Evolutionary conservation across 192 early-diverging fungal species (phyloP).

Genomic region (Dispira parvispora): DNA sequence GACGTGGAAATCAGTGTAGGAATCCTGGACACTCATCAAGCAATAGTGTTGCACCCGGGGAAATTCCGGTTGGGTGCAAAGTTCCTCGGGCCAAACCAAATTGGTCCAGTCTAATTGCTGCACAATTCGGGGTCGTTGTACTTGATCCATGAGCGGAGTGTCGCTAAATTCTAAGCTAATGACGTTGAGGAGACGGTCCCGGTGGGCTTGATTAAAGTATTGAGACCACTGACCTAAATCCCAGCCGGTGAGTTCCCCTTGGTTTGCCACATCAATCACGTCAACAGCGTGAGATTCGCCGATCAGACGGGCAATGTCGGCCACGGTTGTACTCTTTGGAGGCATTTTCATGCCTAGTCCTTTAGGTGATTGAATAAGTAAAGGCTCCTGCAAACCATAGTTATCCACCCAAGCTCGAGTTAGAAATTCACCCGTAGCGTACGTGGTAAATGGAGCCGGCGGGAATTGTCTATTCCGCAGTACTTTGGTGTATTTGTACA

Average conservation of each 20-base stretch:
- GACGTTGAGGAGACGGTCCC: constrained; percentile 55
- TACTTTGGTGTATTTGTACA: constrained; percentile 53
- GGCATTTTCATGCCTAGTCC: constrained; percentile 68
- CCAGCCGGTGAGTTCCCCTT: constrained; percentile 48
- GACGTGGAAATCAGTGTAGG: constrained; percentile 69
- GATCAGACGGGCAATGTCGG: constrained; percentile 20
- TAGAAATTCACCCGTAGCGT: constrained; percentile 30
- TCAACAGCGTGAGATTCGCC: neutral
- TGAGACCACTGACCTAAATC: constrained; percentile 52
- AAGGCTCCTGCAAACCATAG: constrained; percentile 41
- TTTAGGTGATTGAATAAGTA: constrained; percentile 38
- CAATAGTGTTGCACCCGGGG: constrained; percentile 73
- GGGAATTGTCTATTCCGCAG: constrained; percentile 38
- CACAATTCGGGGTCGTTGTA: constrained; percentile 49
- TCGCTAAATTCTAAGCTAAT: constrained; percentile 62
- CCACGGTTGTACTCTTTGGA: constrained; percentile 27
- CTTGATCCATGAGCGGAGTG: constrained; percentile 37
- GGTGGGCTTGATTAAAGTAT: constrained; percentile 42
- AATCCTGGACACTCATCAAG: constrained; percentile 67
- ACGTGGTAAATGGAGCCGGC: constrained; percentile 31
- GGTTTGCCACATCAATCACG: constrained; percentile 48
- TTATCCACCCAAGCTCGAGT: constrained; percentile 35
- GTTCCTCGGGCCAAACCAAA: constrained; percentile 44
- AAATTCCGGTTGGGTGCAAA: constrained; percentile 37
- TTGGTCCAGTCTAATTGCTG: constrained; percentile 66